Base-by-base conservation (phyloP, 352 stramenopile species). In the Phytophthora brassicae region DNA sequence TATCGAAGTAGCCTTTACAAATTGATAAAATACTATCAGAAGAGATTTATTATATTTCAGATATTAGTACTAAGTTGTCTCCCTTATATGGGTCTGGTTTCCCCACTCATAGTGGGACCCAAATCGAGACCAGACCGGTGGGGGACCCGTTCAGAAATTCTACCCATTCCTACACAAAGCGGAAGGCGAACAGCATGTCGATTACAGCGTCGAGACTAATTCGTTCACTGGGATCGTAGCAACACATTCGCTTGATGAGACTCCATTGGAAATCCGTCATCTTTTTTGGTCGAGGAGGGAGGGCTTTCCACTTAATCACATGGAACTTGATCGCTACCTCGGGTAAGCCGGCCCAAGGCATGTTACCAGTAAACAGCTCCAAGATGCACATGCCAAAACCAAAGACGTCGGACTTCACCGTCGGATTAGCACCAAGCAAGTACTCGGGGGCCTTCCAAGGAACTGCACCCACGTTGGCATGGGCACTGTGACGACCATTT, bases 381-480 rank as follows among this genome's bases (percentile, higher is more conserved):
- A 75, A 26, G 24, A 75, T 61, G 46, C 70, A 77, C 70, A 77
- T 75, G 16, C 56, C 70, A 36, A 77, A 70, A 0, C 65, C 46
- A 43, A 62, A 77, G 0, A 75, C 33, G 42, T 77, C 70, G 6
- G 70, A 70, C 57, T 50, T 51, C 3, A 65, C 29, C 2, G 56
- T 67, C 1, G 66, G 56, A 0, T 59, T 23, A 1, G 17, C 20
- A 4, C 57, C 61, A 0, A 11, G 19, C n/a, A 77, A 59, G 9
- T 62, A 57, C 31, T 77, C 62, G 1, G 70, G 65, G 4, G 70
- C 66, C 41, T 77, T 77, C 70, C 70, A 77, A 2, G 57, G 52
- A 4, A 61, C 28, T 7, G 70, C 66, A 11, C 70, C 66, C 0
- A 36, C 42, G 19, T 48, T 57, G 12, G 24, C 19, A 31, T 64